Evolutionary conservation across 148 eudicot genomes (phyloP).

Genomic region (Rhododendron molle): DNA sequence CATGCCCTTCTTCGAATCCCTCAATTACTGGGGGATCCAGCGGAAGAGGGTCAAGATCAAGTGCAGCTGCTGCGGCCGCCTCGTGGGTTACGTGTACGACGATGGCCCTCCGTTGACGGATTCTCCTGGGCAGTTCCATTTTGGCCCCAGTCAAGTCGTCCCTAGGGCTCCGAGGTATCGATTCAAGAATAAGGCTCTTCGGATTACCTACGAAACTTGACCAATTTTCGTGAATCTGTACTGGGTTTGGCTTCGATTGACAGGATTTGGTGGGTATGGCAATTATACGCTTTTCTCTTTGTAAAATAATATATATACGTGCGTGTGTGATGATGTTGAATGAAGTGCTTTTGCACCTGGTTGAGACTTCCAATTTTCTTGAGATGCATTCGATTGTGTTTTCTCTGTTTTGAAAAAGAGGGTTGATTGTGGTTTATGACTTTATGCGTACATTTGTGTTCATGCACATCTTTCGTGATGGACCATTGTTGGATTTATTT

Average conservation of each 20-base stretch:
- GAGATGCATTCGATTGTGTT: neutral
- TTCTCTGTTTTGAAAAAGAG: no score
- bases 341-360: neutral
- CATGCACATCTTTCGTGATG: neutral
- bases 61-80: constrained; percentile 50
- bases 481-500: no score
- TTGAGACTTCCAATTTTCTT: neutral
- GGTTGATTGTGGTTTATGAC: neutral
- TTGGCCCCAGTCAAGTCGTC: constrained; percentile 83
- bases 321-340: neutral
- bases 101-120: constrained; percentile 69
- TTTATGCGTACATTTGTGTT: neutral
- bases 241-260: neutral
- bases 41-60: constrained; percentile 59
- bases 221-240: neutral
- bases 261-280: neutral
- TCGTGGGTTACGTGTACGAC: constrained; percentile 60
- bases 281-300: neutral
- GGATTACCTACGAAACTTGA: constrained; percentile 38
- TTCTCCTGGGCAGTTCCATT: constrained; percentile 48
- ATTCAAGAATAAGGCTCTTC: constrained; percentile 56
- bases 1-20: constrained; percentile 74
- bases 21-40: constrained; percentile 89
- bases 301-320: neutral
- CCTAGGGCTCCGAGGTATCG: constrained; percentile 80